These are phyloP conservation scores for Gentiana straminea DNA, from an alignment of 257 asterid genomes.

Conservation along the genomic window DNA sequence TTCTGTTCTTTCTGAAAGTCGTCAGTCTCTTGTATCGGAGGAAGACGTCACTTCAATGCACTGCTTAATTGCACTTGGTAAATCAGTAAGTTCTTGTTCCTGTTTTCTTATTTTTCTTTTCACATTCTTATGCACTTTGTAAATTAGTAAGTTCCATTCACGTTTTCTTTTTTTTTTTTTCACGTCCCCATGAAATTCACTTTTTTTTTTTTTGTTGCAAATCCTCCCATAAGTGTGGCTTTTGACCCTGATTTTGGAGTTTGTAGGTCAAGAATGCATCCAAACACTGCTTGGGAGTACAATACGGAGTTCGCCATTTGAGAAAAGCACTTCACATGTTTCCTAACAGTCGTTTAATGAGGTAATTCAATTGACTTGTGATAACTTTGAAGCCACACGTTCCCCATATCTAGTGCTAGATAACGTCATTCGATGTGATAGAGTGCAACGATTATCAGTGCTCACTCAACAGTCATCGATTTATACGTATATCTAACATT, in stretches of 20 bases:
- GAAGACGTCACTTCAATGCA: constrained; percentile 66
- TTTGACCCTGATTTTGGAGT: constrained; percentile 14
- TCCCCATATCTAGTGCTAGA: neutral
- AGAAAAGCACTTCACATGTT: constrained; percentile 78
- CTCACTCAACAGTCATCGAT: no score
- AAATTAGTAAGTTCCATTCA: no score
- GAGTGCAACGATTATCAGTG: no score
- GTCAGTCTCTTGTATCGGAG: constrained; percentile 38
- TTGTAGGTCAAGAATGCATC: constrained; percentile 61
- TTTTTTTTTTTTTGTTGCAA: no score
- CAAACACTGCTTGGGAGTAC: constrained; percentile 43
- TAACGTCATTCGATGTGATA: neutral
- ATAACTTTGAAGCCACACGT: neutral
- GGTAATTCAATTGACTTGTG: constrained; percentile 29
- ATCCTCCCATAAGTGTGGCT: neutral
- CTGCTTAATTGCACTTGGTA: constrained; percentile 50
- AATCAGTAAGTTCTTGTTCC: constrained; percentile 53
- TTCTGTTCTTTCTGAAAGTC: constrained; percentile 57
- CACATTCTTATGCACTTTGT: neutral
- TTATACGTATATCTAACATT: no score
- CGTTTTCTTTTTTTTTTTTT: constrained; percentile 6
- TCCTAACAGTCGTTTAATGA: constrained; percentile 64
- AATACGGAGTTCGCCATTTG: constrained; percentile 62
- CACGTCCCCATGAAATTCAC: neutral
- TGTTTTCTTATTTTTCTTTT: constrained; percentile 5